Base-by-base conservation (phyloP, 2,329 filamentous ascomycete genomes). In the Chrysosphaeria jannelii region DNA sequence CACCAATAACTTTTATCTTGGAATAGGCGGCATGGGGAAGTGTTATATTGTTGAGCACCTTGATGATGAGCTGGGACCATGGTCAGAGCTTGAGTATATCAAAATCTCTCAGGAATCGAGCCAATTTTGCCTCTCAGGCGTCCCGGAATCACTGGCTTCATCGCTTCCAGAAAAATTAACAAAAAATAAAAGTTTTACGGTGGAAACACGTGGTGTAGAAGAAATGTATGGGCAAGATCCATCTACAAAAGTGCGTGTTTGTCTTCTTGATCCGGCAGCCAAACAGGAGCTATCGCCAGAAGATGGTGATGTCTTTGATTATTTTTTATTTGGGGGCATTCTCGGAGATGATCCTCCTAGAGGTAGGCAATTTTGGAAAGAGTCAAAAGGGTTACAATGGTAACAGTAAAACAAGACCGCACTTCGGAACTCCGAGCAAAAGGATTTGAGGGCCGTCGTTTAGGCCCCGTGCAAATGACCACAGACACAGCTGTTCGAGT, bases 31-130 rank as follows among this genome's bases (percentile, higher is more conserved):
- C n/a, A 31, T 30, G 10, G 41, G 42, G 32, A 72, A 78, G 45
- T 79, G 65, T 20, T 91, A 85, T 47, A 72, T 93, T 37, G 79
- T 93, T 35, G 81, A 93, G 51, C 81, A 97, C 46, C 65, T 97
- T 32, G 85, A 97, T 48, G 68, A 74, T 19, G 85, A 97, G 45
- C 57, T 97, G 14, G 85, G 88, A 16, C 60, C 64, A 19, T 97
- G 85, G 85, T 93, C 85, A 13, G 65, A 75, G 31, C 60, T 93
- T 25, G 85, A 97, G 49, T 97, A 97, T 48, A 51, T 63, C 26
- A 61, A 70, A 37, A 91, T 97, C 40, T 76, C 76, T 24, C 51
- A 58, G 29, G 85, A 97, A 50, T 76, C 71, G 24, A 60, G 65
- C 26, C 53, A 52, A 24, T 90, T 93, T 42, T 60, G 75, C 33